Evolutionary conservation across 129 eudicot genomes (phyloP).

Genomic region (Tagetes erecta): DNA sequence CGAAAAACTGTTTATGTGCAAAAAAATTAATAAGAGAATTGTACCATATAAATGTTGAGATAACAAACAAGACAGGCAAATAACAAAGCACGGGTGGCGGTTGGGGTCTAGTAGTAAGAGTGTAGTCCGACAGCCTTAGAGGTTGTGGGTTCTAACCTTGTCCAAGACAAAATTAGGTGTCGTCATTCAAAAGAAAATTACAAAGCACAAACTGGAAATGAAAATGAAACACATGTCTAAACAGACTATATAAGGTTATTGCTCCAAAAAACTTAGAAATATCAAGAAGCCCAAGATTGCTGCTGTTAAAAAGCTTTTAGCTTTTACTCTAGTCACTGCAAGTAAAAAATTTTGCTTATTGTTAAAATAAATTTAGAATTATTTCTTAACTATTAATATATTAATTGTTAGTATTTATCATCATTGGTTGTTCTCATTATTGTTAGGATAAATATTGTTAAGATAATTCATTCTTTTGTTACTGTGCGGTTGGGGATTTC

Average conservation of each 20-base stretch:
- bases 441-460: neutral
- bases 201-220: constrained; percentile 1
- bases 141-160: too few relatives aligned
- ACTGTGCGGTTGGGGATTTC: neutral
- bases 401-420: too few relatives aligned
- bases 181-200: neutral
- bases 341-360: neutral
- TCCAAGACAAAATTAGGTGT: too few relatives aligned
- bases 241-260: neutral
- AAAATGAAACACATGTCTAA: neutral
- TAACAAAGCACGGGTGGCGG: constrained; percentile 10
- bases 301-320: neutral
- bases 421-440: neutral
- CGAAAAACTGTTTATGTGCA: neutral
- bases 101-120: too few relatives aligned
- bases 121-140: too few relatives aligned
- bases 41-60: neutral
- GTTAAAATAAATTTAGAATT: neutral
- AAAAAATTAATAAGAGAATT: neutral
- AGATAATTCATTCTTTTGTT: neutral
- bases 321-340: neutral
- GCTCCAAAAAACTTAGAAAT: neutral
- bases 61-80: neutral
- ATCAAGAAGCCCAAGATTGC: neutral
- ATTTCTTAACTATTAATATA: too few relatives aligned